Base-by-base conservation (phyloP, 1,284 basidiomycete genomes). In the Pseudomicrostroma phylloplanum region DNA sequence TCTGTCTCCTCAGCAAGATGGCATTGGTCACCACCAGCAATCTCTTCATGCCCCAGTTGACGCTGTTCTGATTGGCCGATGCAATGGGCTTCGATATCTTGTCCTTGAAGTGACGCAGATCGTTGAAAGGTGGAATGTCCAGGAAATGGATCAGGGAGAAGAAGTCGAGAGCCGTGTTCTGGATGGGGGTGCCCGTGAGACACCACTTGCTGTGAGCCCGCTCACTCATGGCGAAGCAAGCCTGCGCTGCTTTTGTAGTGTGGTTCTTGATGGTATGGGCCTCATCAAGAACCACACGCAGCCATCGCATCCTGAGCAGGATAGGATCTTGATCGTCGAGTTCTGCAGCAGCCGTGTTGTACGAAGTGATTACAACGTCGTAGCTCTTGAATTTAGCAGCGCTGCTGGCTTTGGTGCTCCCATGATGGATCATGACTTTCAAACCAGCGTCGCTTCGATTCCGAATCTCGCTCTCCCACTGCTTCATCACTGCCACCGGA, bases 241-340 rank as follows among this genome's bases (percentile, higher is more conserved):
- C 92, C 49, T 87, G 83, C 0, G 76, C 87, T 36, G 85, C 84
- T 77, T 92, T 90, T 0, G 93, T 91, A 40, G 85, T 88, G 63
- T 86, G 83, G 74, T 96, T 96, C 84, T 97, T 97, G 67, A 80
- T 98, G 78, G 96, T 96, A 80, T 99, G 96, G 7, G 94, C 94
- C 81, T 98, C 96, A 73, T 98, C 96, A 49, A 98, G 86, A 42
- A 81, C 78, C 59, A 89, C 85, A 65, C 91, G 83, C 70, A 89
- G 87, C 96, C 96, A 99, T 68, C 87, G 86, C 53, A 89, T 83
- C 12, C 85, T 83, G 71, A 91, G 96, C 15, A 96, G 78, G 0
- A 91, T 89, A 8, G 23, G 17, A 42, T 46, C 9, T 59, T 65
- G 3, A 42, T 55, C 4, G 49, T 62, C 49, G 19, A 23, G 30